phyloP scores from a whole-genome alignment of 768 basidiomycete species.

The Naganishia onofrii region DNA sequence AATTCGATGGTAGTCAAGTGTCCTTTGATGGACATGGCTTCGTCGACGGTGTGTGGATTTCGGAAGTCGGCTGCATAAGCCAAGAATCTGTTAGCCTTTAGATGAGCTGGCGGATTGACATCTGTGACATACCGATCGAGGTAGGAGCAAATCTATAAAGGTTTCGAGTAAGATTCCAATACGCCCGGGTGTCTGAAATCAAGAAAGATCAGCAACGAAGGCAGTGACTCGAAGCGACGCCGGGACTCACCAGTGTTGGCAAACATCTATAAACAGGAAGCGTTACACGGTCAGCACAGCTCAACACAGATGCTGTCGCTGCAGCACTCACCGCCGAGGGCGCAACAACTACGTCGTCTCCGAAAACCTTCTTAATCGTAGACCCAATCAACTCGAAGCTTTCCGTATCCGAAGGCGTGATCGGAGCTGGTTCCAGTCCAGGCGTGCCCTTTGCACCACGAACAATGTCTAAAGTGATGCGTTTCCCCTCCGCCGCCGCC shows the following conservation, averaged over 20 bases:
- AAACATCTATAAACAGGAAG: constrained; percentile 21
- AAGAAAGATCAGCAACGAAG: constrained; percentile 25
- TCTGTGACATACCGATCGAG: constrained; percentile 30
- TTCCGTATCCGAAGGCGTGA: constrained; percentile 37
- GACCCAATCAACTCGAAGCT: constrained; percentile 49
- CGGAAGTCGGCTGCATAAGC: constrained; percentile 28
- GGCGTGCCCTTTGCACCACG: constrained; percentile 5
- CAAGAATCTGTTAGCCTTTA: background rate
- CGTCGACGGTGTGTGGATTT: constrained; percentile 54
- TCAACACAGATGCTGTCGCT: no score
- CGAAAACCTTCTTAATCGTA: constrained; percentile 49
- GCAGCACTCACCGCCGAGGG: constrained; percentile 34
- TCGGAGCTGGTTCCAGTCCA: constrained; percentile 46
- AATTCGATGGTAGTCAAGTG: constrained; percentile 51
- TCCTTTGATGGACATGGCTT: constrained; percentile 46
- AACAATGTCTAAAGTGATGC: constrained; percentile 36
- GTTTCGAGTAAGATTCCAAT: constrained; percentile 49
- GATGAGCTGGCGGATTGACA: background rate
- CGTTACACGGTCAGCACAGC: background rate
- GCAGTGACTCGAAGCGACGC: background rate
- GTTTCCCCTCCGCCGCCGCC: constrained; percentile 26
- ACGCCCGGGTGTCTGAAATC: constrained; percentile 30
- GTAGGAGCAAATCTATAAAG: constrained; percentile 54
- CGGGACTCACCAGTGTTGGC: constrained; percentile 48
- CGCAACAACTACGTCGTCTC: constrained; percentile 46